Percentiles rank a stretch among this genome's conserved stretches.
These are phyloP conservation scores for Penicillium nucicola DNA, from an alignment of 495 filamentous ascomycete species.

Conservation along the genomic window DNA sequence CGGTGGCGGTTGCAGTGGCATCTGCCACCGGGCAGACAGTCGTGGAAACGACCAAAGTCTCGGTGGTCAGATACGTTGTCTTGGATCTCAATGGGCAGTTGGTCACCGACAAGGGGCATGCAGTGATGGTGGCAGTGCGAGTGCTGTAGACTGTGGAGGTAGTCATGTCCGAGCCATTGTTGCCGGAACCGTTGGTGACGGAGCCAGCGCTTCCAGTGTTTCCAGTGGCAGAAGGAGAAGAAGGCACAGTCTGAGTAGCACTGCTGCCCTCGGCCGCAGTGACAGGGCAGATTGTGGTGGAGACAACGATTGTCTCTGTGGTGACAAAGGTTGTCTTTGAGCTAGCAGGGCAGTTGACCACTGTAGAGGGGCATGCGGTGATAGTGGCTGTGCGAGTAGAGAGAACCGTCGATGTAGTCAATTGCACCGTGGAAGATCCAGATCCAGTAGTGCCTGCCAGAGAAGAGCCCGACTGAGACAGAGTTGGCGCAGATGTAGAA, in stretches of 20 bases:
- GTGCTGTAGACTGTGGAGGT: slow-evolving; percentile 14
- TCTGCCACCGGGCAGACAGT: slow-evolving; percentile 12
- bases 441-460: background rate
- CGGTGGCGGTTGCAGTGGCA: slow-evolving; percentile 3
- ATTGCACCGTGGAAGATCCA: background rate
- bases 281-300: slow-evolving; percentile 13
- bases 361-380: slow-evolving; percentile 13
- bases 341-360: slow-evolving; percentile 9
- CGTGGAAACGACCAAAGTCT: slow-evolving; percentile 12
- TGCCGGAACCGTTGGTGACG: no score
- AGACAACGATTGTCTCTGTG: slow-evolving; percentile 11
- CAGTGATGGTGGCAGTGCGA: slow-evolving; percentile 17
- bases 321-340: slow-evolving; percentile 7
- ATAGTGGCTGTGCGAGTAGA: slow-evolving; percentile 7
- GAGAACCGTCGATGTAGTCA: slow-evolving; percentile 9
- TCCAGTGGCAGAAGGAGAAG: background rate
- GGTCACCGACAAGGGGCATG: slow-evolving; percentile 12
- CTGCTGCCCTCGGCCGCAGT: slow-evolving; percentile 4
- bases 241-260: background rate
- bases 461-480: background rate
- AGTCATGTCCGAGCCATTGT: background rate
- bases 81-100: slow-evolving; percentile 8
- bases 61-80: slow-evolving; percentile 14
- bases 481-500: background rate
- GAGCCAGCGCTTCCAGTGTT: background rate